Evolutionary conservation across 1,284 basidiomycete species (phyloP).

Genomic region (Malassezia sp.): DNA sequence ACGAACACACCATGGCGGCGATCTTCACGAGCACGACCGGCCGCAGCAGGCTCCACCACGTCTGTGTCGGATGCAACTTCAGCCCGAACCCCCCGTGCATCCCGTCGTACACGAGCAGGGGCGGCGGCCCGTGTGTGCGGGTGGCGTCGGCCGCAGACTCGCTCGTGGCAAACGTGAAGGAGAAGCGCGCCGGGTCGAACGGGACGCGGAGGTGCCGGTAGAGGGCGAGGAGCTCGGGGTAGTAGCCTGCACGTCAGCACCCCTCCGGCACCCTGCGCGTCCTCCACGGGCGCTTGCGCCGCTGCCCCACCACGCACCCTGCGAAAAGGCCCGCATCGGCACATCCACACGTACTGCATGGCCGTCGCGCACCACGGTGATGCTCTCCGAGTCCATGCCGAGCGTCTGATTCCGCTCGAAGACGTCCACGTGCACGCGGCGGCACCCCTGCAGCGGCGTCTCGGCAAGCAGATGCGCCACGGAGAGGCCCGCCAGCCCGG

Average conservation of each 20-base stretch:
- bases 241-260: slow-evolving; percentile 24
- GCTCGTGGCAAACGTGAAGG: slow-evolving; percentile 27
- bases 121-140: background rate
- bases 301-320: slow-evolving; percentile 14
- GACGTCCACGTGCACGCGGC: slow-evolving; percentile 24
- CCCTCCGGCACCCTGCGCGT: background rate
- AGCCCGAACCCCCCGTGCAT: slow-evolving; percentile 1
- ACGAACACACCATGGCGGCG: slow-evolving; percentile 23
- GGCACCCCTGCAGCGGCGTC: background rate
- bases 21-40: no score
- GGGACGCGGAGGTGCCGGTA: slow-evolving; percentile 28
- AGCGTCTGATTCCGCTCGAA: slow-evolving; percentile 32
- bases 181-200: slow-evolving; percentile 25
- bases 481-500: slow-evolving; percentile 71
- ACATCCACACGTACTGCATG: slow-evolving; percentile 30
- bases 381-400: slow-evolving; percentile 40
- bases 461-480: slow-evolving; percentile 68
- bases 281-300: no score
- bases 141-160: background rate
- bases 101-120: slow-evolving; percentile 1
- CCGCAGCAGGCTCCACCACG: background rate
- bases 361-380: slow-evolving; percentile 18
- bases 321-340: slow-evolving; percentile 42
- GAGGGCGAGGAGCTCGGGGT: slow-evolving; percentile 31
- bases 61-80: slow-evolving; percentile 7